Base-by-base conservation (phyloP, 768 basidiomycete species). In the Hericium erinaceus region DNA sequence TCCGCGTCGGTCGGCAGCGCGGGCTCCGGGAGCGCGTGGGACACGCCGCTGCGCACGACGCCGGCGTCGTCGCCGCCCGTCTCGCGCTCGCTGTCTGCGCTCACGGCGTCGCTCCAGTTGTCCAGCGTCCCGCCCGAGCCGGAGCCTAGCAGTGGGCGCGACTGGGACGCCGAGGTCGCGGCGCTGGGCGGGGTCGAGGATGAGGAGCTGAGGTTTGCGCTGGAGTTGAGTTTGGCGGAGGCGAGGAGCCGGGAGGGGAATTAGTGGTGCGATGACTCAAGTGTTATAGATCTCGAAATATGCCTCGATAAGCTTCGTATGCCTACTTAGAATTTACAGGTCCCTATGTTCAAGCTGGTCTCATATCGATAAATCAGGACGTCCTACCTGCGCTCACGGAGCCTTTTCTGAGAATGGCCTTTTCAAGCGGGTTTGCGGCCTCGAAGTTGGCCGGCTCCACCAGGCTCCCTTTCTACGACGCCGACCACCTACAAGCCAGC, bases 21-120 rank as follows among this genome's bases (percentile, higher is more conserved):
- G 10, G 28, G 49, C 15, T 50, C 28, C 28, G 28, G 28, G 13
- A 68, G 63, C 57, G 71, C 69, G n/a, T 72, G 71, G 71, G 64
- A 59, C 57, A 65, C 65, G 11, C 70, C 70, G 16, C 53, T 70
- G 40, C 64, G 60, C 4, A 60, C 61, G 15, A 20, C 61, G 22
- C 64, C 60, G n/a, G 65, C 65, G 24, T 46, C 58, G 10, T 58
- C 58, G 6, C 51, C 49, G 2, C 28, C 28, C 8, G 28, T 40
- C 12, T 39, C 38, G 28, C 52, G 38, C 8, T 37, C 28, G 15
- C 22, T 50, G 49, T 50, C 49, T 4, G 44, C n/a, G 8, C 20
- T 46, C n/a, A n/a, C 44, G 44, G 20, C 44, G 16, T 16, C 44
- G 8, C 49, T 50, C 18, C 49, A 22, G 10, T 6, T 20, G 7